Evolutionary conservation across 805 yeast species (phyloP).

Genomic region (Candida arabinofermentans): DNA sequence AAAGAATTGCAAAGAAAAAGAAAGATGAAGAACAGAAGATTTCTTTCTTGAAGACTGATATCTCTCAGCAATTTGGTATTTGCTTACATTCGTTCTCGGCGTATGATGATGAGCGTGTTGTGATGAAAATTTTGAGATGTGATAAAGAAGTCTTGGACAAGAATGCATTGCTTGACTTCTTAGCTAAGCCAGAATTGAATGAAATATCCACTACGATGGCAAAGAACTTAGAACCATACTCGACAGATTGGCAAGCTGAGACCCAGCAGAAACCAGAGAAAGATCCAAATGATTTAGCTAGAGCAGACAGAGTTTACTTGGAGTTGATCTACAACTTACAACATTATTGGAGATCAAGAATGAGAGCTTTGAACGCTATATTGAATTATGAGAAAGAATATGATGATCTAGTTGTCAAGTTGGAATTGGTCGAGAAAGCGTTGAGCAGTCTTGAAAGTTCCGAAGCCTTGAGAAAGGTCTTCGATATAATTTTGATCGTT

Average conservation of each 20-base stretch:
- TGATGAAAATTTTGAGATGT: slow-evolving; percentile 70
- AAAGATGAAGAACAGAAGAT: slow-evolving; percentile 50
- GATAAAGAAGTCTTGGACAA: slow-evolving; percentile 66
- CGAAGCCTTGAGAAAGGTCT: slow-evolving; percentile 60
- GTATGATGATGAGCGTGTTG: slow-evolving; percentile 59
- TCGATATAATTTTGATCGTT: slow-evolving; percentile 82
- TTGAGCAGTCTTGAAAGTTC: slow-evolving; percentile 63
- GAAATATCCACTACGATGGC: slow-evolving; percentile 71
- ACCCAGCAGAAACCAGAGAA: slow-evolving; percentile 49
- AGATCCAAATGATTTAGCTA: slow-evolving; percentile 70
- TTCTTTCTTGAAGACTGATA: slow-evolving; percentile 72
- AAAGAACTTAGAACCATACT: slow-evolving; percentile 75
- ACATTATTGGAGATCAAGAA: slow-evolving; percentile 89
- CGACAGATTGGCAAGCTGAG: slow-evolving; percentile 60
- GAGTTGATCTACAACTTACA: slow-evolving; percentile 81
- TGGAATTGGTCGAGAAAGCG: slow-evolving; percentile 71
- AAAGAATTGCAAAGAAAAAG: slow-evolving; percentile 44
- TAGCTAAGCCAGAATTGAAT: slow-evolving; percentile 67
- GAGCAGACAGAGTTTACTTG: slow-evolving; percentile 82
- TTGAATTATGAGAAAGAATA: slow-evolving; percentile 77
- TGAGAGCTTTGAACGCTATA: slow-evolving; percentile 71
- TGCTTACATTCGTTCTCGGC: slow-evolving; percentile 76
- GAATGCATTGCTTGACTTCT: slow-evolving; percentile 76
- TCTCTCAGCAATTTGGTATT: slow-evolving; percentile 93
- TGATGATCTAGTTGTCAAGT: slow-evolving; percentile 60